phyloP scores from a whole-genome alignment of 2,329 filamentous ascomycete species.

The Arthrobotrys pseudoclavata region DNA sequence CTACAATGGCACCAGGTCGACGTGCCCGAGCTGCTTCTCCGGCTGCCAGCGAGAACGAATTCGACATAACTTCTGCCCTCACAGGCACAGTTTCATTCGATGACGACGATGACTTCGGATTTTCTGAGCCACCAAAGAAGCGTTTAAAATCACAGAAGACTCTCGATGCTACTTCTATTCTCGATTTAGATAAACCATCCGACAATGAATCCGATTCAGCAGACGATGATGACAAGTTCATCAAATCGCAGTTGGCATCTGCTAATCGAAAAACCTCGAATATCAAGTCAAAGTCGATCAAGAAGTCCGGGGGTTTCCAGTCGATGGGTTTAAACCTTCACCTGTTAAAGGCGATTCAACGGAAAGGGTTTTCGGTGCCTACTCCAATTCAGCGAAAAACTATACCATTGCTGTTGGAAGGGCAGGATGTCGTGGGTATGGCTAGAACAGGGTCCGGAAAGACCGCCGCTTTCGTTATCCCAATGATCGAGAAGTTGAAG shows the following conservation, averaged over 20 bases:
- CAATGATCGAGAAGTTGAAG: constrained; percentile 95
- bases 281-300: constrained; percentile 84
- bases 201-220: constrained; percentile 72
- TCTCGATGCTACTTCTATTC: constrained; percentile 74
- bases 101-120: constrained; percentile 71
- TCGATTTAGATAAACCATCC: constrained; percentile 72
- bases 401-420: constrained; percentile 88
- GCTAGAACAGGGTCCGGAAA: constrained; percentile 98
- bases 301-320: constrained; percentile 97
- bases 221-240: constrained; percentile 84
- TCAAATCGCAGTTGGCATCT: constrained; percentile 86
- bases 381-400: constrained; percentile 98
- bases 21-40: constrained; percentile 81
- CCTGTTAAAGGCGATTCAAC: constrained; percentile 88
- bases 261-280: constrained; percentile 88
- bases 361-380: constrained; percentile 95
- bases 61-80: constrained; percentile 78
- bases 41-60: constrained; percentile 86
- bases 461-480: constrained; percentile 97
- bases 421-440: constrained; percentile 98
- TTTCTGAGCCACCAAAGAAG: constrained; percentile 67
- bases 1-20: constrained; percentile 65
- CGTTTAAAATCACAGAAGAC: constrained; percentile 67
- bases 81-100: constrained; percentile 76
- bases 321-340: constrained; percentile 78